Conservation (phyloP, 1,284 basidiomycete species). For the Tilletia setariae region DNA sequence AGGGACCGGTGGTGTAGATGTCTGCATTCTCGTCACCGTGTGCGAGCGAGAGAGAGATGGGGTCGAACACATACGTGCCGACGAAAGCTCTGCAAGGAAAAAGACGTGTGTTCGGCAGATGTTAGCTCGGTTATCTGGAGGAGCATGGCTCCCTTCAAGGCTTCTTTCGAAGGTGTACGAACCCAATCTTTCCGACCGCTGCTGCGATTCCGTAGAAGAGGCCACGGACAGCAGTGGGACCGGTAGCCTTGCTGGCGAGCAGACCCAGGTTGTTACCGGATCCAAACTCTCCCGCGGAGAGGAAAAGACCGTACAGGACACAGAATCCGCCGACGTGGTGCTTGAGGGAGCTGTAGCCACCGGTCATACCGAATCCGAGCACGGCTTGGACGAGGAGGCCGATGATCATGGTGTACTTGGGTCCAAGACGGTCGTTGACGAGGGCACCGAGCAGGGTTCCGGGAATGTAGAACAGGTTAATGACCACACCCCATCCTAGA, state of each 20-base stretch:
- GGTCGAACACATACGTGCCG: constrained; percentile 41
- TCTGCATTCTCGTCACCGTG: constrained; percentile 21
- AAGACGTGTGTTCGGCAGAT: constrained; percentile 12
- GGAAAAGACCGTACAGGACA: constrained; percentile 84
- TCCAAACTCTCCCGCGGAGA: constrained; percentile 73
- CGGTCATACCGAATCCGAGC: constrained; percentile 62
- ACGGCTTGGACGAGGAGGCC: constrained; percentile 41
- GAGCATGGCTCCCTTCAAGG: not conserved
- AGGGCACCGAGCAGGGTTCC: constrained; percentile 76
- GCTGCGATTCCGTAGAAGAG: constrained; percentile 58
- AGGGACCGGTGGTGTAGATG: constrained; percentile 40
- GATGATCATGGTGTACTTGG: constrained; percentile 46
- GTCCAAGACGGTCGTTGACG: constrained; percentile 59
- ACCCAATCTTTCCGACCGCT: constrained; percentile 83
- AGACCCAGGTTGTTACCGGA: constrained; percentile 48
- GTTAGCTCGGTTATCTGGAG: constrained; percentile 35
- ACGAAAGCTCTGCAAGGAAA: constrained; percentile 35
- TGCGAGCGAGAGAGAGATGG: constrained; percentile 33
- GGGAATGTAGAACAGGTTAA: constrained; percentile 59
- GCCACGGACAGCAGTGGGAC: constrained; percentile 42
- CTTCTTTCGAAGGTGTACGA: constrained; percentile 54
- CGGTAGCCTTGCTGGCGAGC: constrained; percentile 38
- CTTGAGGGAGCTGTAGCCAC: constrained; percentile 36
- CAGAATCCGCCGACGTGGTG: constrained; percentile 57
- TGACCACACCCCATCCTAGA: constrained; percentile 20